phyloP scores from a whole-genome alignment of 2,329 filamentous ascomycete genomes.

The Cercospora citrullina region DNA sequence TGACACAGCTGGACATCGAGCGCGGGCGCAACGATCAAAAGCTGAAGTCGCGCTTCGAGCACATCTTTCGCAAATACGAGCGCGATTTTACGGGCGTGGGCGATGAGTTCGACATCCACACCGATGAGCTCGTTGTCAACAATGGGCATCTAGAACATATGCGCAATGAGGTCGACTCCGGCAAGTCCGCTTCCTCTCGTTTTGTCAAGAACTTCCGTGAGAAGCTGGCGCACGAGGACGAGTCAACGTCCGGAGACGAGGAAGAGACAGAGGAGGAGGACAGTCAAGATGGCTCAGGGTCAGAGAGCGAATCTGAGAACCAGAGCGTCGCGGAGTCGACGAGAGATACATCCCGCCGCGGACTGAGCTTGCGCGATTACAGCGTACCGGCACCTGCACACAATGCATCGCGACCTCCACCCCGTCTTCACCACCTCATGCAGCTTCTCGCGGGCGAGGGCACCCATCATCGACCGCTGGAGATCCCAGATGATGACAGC shows the following conservation, averaged over 20 bases:
- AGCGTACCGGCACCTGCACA: not conserved
- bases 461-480: constrained; percentile 10
- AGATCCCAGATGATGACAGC: constrained; percentile 9
- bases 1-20: constrained; percentile 22
- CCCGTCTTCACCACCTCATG: constrained; percentile 20
- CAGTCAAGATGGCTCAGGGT: constrained; percentile 6
- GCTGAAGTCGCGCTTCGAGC: constrained; percentile 80
- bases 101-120: constrained; percentile 84
- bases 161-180: constrained; percentile 57
- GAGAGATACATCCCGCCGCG: not conserved
- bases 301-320: not conserved
- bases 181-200: constrained; percentile 36
- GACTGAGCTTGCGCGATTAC: not conserved
- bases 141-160: constrained; percentile 79
- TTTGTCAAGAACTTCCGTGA: constrained; percentile 37
- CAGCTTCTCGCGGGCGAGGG: constrained; percentile 24
- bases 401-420: constrained; percentile 13
- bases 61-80: constrained; percentile 73
- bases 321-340: not conserved
- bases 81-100: constrained; percentile 79
- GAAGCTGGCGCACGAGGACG: constrained; percentile 37
- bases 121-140: constrained; percentile 80
- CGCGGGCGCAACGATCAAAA: constrained; percentile 60
- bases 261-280: constrained; percentile 23
- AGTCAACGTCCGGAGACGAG: constrained; percentile 39